Evolutionary conservation across 1,284 basidiomycete genomes (phyloP).

Genomic region (Bjerkandera adusta): DNA sequence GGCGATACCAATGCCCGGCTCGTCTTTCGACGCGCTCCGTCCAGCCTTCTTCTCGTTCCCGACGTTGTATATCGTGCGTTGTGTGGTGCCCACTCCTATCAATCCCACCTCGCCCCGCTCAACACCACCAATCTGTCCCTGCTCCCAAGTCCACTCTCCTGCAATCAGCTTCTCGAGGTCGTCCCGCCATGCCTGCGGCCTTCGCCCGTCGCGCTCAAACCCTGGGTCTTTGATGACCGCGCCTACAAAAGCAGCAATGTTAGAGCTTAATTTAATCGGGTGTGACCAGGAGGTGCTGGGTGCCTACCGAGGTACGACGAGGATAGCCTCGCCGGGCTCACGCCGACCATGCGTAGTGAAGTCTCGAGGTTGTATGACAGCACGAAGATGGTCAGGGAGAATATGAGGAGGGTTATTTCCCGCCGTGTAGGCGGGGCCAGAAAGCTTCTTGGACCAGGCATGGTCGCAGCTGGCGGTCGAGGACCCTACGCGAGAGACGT

Average conservation of each 20-base stretch:
- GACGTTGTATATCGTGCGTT: constrained; percentile 29
- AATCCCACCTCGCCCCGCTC: constrained; percentile 21
- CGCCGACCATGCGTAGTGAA: constrained; percentile 47
- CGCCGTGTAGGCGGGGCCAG: constrained; percentile 58
- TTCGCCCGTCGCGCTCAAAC: constrained; percentile 44
- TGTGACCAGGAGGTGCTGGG: constrained; percentile 33
- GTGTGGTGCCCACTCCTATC: constrained; percentile 16
- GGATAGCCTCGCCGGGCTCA: constrained; percentile 33
- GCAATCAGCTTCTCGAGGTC: constrained; percentile 57
- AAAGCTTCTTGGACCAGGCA: constrained; percentile 47
- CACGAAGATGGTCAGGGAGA: constrained; percentile 58
- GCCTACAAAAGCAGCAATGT: constrained; percentile 38
- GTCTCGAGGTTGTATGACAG: constrained; percentile 66
- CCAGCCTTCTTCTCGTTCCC: constrained; percentile 29
- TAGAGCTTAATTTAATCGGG: too few species aligned
- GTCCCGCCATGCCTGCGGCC: constrained; percentile 47
- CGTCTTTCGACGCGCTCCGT: constrained; percentile 25
- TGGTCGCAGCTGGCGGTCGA: constrained; percentile 1
- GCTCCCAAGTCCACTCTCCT: constrained; percentile 66
- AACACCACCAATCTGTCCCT: constrained; percentile 49
- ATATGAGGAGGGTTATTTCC: constrained; percentile 59
- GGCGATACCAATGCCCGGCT: constrained; percentile 22
- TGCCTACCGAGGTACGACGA: constrained; percentile 25
- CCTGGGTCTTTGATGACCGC: constrained; percentile 34
- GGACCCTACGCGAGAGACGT: not conserved